A percentile compares a stretch with the other conserved stretches of the same genome.
Conservation (phyloP, 768 basidiomycete genomes). For the Psilocybe tampanensis region DNA sequence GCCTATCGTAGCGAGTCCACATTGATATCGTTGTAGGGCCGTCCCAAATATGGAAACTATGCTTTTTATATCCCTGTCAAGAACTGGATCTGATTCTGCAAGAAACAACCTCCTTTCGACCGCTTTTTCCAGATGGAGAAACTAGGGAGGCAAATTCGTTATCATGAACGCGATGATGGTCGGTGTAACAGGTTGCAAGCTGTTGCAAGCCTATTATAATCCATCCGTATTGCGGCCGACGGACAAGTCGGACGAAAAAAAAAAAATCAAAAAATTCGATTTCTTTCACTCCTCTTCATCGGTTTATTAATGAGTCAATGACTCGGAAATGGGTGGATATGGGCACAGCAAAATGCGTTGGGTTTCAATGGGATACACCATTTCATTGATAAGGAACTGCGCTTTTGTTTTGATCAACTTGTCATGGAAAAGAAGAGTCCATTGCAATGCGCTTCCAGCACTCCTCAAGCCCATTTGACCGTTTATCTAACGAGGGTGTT, state of each 20-base stretch:
- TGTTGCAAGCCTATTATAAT: not conserved
- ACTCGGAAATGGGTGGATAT: too few species aligned
- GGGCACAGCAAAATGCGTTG: constrained; percentile 2
- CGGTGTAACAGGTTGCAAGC: not conserved
- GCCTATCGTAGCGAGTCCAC: constrained; percentile 14
- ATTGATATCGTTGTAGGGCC: constrained; percentile 12
- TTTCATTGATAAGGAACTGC: constrained; percentile 6
- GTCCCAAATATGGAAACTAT: constrained; percentile 17
- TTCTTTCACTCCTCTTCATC: constrained; percentile 3
- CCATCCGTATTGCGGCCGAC: constrained; percentile 5
- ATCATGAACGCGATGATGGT: not conserved
- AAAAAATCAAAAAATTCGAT: not conserved
- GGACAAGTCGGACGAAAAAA: constrained; percentile 5
- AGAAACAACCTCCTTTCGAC: not conserved
- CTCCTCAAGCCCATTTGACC: not conserved
- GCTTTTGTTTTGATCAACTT: not conserved
- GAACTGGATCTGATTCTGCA: not conserved
- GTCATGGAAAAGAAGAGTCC: not conserved
- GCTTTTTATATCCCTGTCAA: constrained; percentile 8
- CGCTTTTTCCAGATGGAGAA: not conserved
- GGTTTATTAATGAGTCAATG: too few species aligned
- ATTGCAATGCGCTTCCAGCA: not conserved
- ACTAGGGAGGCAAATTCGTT: not conserved
- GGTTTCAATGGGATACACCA: not conserved
- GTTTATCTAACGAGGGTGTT: constrained; percentile 3